These are phyloP conservation scores for Exophiala lecanii-corni DNA, from an alignment of 2,329 filamentous ascomycete genomes.

Conservation along the genomic window DNA sequence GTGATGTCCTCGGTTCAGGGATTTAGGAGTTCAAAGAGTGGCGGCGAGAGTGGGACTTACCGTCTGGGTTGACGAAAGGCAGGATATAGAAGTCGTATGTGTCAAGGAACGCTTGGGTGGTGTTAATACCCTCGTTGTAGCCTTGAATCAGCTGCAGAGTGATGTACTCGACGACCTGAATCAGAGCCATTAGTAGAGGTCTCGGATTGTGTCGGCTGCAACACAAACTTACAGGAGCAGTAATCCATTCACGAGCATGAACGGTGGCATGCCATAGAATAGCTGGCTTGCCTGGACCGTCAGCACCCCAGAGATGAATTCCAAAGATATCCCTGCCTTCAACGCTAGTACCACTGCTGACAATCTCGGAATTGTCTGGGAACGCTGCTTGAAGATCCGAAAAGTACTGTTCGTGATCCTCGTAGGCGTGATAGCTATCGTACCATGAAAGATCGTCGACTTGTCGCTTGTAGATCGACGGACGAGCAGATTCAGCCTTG, in stretches of 20 bases:
- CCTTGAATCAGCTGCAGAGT: conserved; percentile 47
- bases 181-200: conserved; percentile 10
- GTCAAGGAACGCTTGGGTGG: conserved; percentile 48
- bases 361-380: conserved; percentile 46
- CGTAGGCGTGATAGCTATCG: conserved; percentile 50
- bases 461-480: conserved; percentile 28
- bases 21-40: too few relatives aligned
- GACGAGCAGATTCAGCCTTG: conserved; percentile 31
- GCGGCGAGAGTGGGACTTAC: conserved; percentile 30
- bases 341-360: conserved; percentile 46
- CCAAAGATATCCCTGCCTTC: conserved; percentile 43
- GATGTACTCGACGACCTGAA: conserved; percentile 46
- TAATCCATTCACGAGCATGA: conserved; percentile 59
- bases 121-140: conserved; percentile 37
- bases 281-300: conserved; percentile 47
- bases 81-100: conserved; percentile 64
- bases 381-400: conserved; percentile 44
- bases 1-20: neutral
- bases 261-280: conserved; percentile 55
- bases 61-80: conserved; percentile 59
- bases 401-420: conserved; percentile 49
- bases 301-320: conserved; percentile 52
- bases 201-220: conserved; percentile 6
- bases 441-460: conserved; percentile 43
- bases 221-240: conserved; percentile 48